These are phyloP conservation scores for Ochetophila trinervis DNA, from an alignment of 306 rosid genomes.

Conservation along the genomic window DNA sequence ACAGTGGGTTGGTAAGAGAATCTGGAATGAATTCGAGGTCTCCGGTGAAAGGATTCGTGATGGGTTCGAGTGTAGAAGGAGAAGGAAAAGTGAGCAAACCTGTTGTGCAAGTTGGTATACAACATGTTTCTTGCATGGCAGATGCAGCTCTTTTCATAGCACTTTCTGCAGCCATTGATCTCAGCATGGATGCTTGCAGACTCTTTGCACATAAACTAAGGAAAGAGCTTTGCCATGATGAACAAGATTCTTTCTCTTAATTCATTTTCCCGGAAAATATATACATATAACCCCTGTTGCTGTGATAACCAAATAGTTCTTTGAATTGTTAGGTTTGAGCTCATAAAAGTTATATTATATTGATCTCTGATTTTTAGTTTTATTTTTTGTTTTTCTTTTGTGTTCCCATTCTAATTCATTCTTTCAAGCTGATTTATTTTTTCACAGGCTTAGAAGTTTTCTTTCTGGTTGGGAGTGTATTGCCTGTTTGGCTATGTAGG, in stretches of 20 bases:
- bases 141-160: conserved; percentile 91
- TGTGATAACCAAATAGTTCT: conserved; percentile 40
- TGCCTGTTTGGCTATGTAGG: conserved; percentile 8
- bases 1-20: conserved; percentile 40
- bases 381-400: neutral
- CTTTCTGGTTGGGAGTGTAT: conserved; percentile 25
- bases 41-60: conserved; percentile 69
- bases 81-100: conserved; percentile 86
- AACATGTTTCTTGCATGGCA: conserved; percentile 89
- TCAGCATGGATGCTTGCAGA: conserved; percentile 92
- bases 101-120: conserved; percentile 72
- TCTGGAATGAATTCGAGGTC: conserved; percentile 42
- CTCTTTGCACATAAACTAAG: conserved; percentile 80
- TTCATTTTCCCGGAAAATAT: neutral
- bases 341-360: neutral
- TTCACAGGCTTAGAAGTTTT: conserved; percentile 11
- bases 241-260: conserved; percentile 41
- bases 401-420: neutral
- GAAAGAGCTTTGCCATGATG: conserved; percentile 75
- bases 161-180: conserved; percentile 88
- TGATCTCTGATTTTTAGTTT: neutral
- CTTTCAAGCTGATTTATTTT: conserved; percentile 14
- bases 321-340: conserved; percentile 44
- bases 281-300: conserved; percentile 26
- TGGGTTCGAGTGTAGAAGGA: conserved; percentile 82